Conservation (phyloP, 2,329 filamentous ascomycete genomes). For the Akanthomyces lecanii region DNA sequence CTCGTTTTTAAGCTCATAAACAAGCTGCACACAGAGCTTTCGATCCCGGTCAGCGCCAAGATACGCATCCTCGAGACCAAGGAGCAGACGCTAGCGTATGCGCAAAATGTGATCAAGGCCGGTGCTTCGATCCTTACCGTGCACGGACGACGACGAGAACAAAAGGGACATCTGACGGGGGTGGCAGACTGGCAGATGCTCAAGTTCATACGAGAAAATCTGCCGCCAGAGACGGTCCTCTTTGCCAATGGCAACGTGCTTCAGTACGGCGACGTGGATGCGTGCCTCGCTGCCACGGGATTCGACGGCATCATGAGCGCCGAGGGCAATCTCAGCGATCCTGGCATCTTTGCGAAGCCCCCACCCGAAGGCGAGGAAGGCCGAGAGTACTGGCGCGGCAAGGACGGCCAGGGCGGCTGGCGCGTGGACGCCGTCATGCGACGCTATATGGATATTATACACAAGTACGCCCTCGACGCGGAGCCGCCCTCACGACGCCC, state of each 20-base stretch:
- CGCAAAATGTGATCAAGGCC: slow-evolving; percentile 77
- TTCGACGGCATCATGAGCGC: slow-evolving; percentile 94
- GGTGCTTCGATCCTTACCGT: slow-evolving; percentile 93
- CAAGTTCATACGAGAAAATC: slow-evolving; percentile 72
- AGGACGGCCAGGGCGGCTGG: slow-evolving; percentile 76
- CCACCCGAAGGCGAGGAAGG: slow-evolving; percentile 62
- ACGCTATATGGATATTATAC: slow-evolving; percentile 86
- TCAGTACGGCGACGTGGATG: slow-evolving; percentile 70
- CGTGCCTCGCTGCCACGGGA: slow-evolving; percentile 76
- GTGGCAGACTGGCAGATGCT: slow-evolving; percentile 89
- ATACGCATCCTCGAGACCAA: slow-evolving; percentile 84
- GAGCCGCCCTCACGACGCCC: slow-evolving; percentile 64
- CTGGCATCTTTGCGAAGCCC: slow-evolving; percentile 71
- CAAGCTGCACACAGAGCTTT: slow-evolving; percentile 71
- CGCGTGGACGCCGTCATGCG: slow-evolving; percentile 83
- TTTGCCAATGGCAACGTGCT: slow-evolving; percentile 97
- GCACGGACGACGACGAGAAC: slow-evolving; percentile 81
- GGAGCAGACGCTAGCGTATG: slow-evolving; percentile 85
- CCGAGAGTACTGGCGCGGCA: slow-evolving; percentile 81
- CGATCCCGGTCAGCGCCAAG: slow-evolving; percentile 89
- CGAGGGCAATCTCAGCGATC: slow-evolving; percentile 91
- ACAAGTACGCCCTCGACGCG: slow-evolving; percentile 66
- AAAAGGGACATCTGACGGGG: slow-evolving; percentile 94
- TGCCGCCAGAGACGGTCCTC: slow-evolving; percentile 84
- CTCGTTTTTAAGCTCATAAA: slow-evolving; percentile 79